Conservation (phyloP, 345 rosid species). For the Cardamine chenopodiifolia region DNA sequence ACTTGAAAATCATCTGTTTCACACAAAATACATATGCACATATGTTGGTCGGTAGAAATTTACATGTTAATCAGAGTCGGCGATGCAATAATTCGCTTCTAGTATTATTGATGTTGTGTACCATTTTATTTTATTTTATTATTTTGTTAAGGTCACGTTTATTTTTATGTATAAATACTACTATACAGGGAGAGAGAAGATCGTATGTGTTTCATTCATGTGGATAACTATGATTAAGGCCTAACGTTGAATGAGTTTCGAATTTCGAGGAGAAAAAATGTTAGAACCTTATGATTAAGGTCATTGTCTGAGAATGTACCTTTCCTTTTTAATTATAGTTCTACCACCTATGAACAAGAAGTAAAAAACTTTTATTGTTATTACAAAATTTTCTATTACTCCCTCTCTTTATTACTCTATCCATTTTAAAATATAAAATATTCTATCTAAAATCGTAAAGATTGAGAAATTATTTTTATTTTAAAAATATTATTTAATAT, state of each 20-base stretch:
- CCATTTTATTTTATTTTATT: background rate
- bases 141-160: conserved; percentile 1
- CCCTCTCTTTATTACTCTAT: too few relatives aligned
- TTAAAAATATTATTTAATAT: too few relatives aligned
- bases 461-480: too few relatives aligned
- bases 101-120: conserved; percentile 5
- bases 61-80: conserved; percentile 10
- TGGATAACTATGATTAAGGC: conserved; percentile 40
- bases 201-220: conserved; percentile 33
- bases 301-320: conserved; percentile 38
- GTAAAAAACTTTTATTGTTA: background rate
- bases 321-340: conserved; percentile 36
- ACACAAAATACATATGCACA: background rate
- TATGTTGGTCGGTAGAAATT: conserved; percentile 20
- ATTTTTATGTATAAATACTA: background rate
- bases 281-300: conserved; percentile 47
- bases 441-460: too few relatives aligned
- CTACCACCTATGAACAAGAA: conserved; percentile 27
- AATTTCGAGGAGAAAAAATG: conserved; percentile 14
- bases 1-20: background rate
- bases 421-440: too few relatives aligned
- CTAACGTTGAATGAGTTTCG: conserved; percentile 21
- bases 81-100: conserved; percentile 4
- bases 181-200: background rate
- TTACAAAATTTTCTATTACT: too few relatives aligned